Conservation (phyloP, 2,329 filamentous ascomycete genomes). For the Septoria linicola region DNA sequence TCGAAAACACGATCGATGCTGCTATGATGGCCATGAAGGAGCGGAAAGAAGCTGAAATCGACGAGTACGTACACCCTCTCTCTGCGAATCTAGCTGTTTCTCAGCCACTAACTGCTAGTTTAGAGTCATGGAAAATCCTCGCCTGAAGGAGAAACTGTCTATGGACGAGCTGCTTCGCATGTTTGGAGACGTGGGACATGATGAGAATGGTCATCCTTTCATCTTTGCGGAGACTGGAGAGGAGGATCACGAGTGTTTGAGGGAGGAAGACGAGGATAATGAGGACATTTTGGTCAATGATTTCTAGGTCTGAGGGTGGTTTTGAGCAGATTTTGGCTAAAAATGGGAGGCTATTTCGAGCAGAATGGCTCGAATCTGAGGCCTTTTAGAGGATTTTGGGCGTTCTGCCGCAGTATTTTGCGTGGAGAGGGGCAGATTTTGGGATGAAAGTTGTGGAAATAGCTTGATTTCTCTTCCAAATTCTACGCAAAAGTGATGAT, state of each 20-base stretch:
- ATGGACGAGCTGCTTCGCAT: constrained; percentile 47
- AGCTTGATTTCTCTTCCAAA: neutral
- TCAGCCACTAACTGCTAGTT: constrained; percentile 12
- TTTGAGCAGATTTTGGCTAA: too few relatives aligned
- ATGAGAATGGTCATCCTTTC: constrained; percentile 42
- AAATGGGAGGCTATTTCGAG: neutral
- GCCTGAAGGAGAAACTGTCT: constrained; percentile 36
- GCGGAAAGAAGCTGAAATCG: constrained; percentile 51
- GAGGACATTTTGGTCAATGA: constrained; percentile 7
- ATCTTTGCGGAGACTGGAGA: constrained; percentile 41
- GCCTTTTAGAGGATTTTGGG: neutral
- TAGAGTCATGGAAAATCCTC: constrained; percentile 43
- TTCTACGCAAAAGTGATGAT: neutral
- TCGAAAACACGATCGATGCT: constrained; percentile 59
- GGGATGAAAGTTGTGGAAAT: neutral
- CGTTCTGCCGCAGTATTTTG: neutral
- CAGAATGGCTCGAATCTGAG: too few relatives aligned
- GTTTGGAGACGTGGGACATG: constrained; percentile 46
- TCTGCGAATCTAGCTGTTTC: neutral
- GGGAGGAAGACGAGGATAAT: constrained; percentile 2
- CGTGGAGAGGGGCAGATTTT: neutral
- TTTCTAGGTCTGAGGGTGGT: neutral
- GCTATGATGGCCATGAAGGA: constrained; percentile 57
- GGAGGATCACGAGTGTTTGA: constrained; percentile 2
- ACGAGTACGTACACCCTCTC: constrained; percentile 14